These are phyloP conservation scores for Bacterosira constricta DNA, from an alignment of 108 stramenopile species.

Conservation along the genomic window DNA sequence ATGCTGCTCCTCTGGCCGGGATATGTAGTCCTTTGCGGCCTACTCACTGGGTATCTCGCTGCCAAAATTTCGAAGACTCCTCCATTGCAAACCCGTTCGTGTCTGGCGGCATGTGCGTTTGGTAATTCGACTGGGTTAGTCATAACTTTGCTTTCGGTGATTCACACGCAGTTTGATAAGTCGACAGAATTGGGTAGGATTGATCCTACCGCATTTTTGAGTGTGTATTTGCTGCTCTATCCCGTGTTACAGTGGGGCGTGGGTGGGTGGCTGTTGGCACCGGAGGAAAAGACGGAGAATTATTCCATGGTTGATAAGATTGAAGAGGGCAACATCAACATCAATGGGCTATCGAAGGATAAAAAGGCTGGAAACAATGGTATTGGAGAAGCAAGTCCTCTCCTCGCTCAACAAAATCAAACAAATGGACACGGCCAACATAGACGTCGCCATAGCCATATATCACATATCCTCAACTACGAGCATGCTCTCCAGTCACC, in stretches of 20 bases:
- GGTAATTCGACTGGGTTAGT: slow-evolving; percentile 82
- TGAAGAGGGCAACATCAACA: background rate
- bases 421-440: background rate
- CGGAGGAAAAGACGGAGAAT: slow-evolving; percentile 29
- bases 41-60: slow-evolving; percentile 64
- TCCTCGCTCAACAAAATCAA: background rate
- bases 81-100: slow-evolving; percentile 40
- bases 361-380: background rate
- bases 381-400: background rate
- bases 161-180: slow-evolving; percentile 71
- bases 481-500: slow-evolving; percentile 15
- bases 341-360: background rate
- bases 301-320: background rate
- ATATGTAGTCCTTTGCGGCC: slow-evolving; percentile 65
- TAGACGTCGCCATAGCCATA: background rate
- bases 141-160: slow-evolving; percentile 84
- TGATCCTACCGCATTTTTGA: slow-evolving; percentile 82
- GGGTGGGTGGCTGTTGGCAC: slow-evolving; percentile 81
- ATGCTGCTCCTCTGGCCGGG: slow-evolving; percentile 77
- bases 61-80: slow-evolving; percentile 61
- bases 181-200: slow-evolving; percentile 70
- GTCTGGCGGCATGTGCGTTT: slow-evolving; percentile 78
- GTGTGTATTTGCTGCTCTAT: slow-evolving; percentile 80
- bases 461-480: slow-evolving; percentile 33
- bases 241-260: slow-evolving; percentile 88